Conservation (phyloP, 352 stramenopile species). For the Globisporangium paddicum region DNA sequence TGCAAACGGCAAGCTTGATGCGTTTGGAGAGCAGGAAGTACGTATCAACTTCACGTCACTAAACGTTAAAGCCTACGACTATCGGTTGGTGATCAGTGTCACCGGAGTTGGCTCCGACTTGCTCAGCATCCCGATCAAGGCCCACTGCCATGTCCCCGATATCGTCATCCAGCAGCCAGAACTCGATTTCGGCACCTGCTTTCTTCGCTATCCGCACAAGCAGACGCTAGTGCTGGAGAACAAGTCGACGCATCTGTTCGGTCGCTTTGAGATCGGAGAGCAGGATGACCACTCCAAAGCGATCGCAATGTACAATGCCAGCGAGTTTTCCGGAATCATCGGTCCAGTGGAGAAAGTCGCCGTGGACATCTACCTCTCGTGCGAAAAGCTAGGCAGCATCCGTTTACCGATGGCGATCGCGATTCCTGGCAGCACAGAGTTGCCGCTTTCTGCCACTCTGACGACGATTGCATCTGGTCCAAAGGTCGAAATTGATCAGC, state of each 20-base stretch:
- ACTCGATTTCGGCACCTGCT: slow-evolving; percentile 89
- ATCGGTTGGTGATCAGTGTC: slow-evolving; percentile 90
- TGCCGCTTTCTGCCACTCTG: slow-evolving; percentile 87
- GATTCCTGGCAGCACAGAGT: slow-evolving; percentile 82
- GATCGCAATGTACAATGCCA: slow-evolving; percentile 77
- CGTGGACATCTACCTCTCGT: slow-evolving; percentile 84
- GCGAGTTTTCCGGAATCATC: slow-evolving; percentile 62
- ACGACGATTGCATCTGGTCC: slow-evolving; percentile 82
- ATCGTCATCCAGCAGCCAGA: slow-evolving; percentile 57
- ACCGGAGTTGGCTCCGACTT: slow-evolving; percentile 87
- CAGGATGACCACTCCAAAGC: slow-evolving; percentile 86
- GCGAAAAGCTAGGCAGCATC: slow-evolving; percentile 89
- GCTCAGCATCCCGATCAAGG: slow-evolving; percentile 85
- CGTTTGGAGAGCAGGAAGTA: slow-evolving; percentile 83
- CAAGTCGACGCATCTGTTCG: slow-evolving; percentile 65
- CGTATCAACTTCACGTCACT: slow-evolving; percentile 81
- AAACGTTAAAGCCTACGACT: slow-evolving; percentile 91
- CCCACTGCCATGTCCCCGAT: slow-evolving; percentile 86
- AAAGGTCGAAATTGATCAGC: slow-evolving; percentile 76
- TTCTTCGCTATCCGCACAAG: slow-evolving; percentile 90
- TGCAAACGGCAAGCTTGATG: slow-evolving; percentile 59
- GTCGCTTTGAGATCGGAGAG: slow-evolving; percentile 86
- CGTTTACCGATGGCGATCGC: slow-evolving; percentile 85
- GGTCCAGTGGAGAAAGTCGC: slow-evolving; percentile 42
- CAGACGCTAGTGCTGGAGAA: slow-evolving; percentile 87